Evolutionary conservation across 805 yeast species (phyloP).

Genomic region (Candida xyloterini): DNA sequence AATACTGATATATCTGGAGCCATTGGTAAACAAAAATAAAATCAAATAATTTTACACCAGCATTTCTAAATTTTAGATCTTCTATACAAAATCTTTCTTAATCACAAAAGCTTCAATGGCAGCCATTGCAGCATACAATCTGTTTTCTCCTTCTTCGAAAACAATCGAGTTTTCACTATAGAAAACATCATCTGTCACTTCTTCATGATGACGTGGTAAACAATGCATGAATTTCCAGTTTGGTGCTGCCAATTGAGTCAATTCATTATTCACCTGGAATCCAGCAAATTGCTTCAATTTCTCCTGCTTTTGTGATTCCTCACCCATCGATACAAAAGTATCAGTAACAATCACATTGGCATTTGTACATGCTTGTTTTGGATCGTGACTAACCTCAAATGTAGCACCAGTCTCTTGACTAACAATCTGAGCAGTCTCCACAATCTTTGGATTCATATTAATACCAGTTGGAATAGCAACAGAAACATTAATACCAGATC

Average conservation of each 20-base stretch:
- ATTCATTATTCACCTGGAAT: constrained; percentile 72
- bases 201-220: constrained; percentile 92
- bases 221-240: constrained; percentile 97
- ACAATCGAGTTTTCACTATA: constrained; percentile 82
- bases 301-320: constrained; percentile 71
- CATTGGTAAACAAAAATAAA: constrained; percentile 12
- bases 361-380: constrained; percentile 64
- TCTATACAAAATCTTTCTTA: constrained; percentile 56
- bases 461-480: constrained; percentile 82
- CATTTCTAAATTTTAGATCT: not conserved
- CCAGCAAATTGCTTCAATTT: constrained; percentile 81
- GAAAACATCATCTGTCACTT: constrained; percentile 90
- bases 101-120: constrained; percentile 86
- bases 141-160: constrained; percentile 93
- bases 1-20: constrained; percentile 18
- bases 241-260: constrained; percentile 61
- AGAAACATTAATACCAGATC: constrained; percentile 76
- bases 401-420: constrained; percentile 49
- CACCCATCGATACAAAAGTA: constrained; percentile 98
- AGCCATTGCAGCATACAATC: constrained; percentile 94
- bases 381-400: constrained; percentile 66
- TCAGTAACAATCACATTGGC: constrained; percentile 91
- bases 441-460: constrained; percentile 56
- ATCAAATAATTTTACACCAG: not conserved
- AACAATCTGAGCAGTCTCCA: constrained; percentile 50